Base-by-base conservation (phyloP, 2,329 filamentous ascomycete species). In the Thelonectria rubi region DNA sequence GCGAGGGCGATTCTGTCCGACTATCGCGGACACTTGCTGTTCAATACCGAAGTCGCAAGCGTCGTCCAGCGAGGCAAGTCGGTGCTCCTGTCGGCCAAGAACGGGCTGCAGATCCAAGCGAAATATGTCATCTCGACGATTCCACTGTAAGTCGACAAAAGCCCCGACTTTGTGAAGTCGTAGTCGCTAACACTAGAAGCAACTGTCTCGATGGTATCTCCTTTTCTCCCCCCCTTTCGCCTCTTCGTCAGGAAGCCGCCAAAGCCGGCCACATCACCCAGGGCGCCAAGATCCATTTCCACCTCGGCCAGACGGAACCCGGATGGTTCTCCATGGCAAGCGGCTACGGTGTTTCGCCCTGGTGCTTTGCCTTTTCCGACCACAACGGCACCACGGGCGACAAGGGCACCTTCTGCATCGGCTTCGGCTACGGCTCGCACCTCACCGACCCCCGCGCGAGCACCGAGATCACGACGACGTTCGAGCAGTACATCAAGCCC, bases 201-300 rank as follows among this genome's bases (percentile, higher is more conserved):
- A 60, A 67, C n/a, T 56, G 55, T 4, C 12, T 60, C 0, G 56
- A 34, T 1, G 46, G 24, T 6, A 46, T 67, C 15, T 14, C 21
- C 0, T 66, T 67, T 2, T 26, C 54, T 0, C 65, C 64, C 0
- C 47, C 65, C 3, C 55, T 67, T 0, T 54, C 43, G 3, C 17
- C 50, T 2, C 49, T 67, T 0, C 58, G 59, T 1, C 62, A 66
- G 3, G 50, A 66, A 26, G 65, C 62, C 5, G 12, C 53, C 14
- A 20, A 39, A 1, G 40, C 46, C 1, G 65, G 65, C 0, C 65
- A 66, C n/a, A 63, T 65, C 7, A 58, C 59, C 10, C 43, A 47
- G 21, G 64, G 57, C 3, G 50, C 64, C 3, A 67, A 67, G 26
- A 54, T 65, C 1, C 65, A 67, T 37, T 66, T 66, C 46, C 55